Conservation (phyloP, 257 asterid species). For the Scutellaria barbata region DNA sequence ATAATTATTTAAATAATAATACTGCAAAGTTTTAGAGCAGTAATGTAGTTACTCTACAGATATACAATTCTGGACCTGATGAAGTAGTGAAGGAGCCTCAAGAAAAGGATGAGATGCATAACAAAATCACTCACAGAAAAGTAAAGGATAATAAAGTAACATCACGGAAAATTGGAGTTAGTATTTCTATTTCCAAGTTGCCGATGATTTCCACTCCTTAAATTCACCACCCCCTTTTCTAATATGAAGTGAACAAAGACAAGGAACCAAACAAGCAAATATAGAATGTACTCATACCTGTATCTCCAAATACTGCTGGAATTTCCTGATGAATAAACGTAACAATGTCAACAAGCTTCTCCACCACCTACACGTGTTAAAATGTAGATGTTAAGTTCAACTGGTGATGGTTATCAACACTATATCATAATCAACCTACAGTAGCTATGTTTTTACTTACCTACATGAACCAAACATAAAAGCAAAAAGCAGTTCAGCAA, state of each 20-base stretch:
- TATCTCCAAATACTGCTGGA: constrained; percentile 74
- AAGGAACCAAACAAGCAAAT: background rate
- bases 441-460: constrained; percentile 1
- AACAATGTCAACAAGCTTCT: constrained; percentile 94
- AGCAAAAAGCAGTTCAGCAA: background rate
- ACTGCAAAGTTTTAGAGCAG: constrained; percentile 9
- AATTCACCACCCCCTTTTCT: background rate
- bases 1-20: background rate
- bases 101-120: constrained; percentile 1
- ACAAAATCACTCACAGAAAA: background rate
- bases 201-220: background rate
- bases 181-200: background rate
- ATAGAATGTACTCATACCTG: constrained; percentile 48
- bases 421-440: background rate
- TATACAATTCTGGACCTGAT: background rate
- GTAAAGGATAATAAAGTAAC: background rate
- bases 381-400: constrained; percentile 30
- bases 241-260: background rate
- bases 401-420: constrained; percentile 12
- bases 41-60: background rate
- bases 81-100: background rate
- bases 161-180: background rate
- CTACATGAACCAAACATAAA: background rate
- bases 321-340: constrained; percentile 87
- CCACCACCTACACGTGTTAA: constrained; percentile 67